Conservation (phyloP, 352 stramenopile species). For the Globisporangium mamillatum region DNA sequence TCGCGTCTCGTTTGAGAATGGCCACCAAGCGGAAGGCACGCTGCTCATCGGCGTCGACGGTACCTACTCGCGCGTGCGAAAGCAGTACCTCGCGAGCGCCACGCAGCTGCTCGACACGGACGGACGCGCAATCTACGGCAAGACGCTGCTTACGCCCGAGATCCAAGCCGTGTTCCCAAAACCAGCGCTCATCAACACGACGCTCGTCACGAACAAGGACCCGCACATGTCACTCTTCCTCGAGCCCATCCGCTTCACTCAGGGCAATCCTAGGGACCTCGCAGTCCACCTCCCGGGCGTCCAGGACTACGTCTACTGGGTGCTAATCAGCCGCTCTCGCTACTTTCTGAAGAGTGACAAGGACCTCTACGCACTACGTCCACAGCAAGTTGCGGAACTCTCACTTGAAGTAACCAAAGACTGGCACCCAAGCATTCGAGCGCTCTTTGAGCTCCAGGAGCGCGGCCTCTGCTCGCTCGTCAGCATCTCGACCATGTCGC, state of each 20-base stretch:
- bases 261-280: constrained; percentile 5
- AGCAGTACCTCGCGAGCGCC: constrained; percentile 8
- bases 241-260: constrained; percentile 16
- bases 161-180: background rate
- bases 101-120: constrained; percentile 16
- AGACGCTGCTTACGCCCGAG: constrained; percentile 5
- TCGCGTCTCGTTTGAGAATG: constrained; percentile 7
- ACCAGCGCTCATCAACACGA: background rate
- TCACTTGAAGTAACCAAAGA: background rate
- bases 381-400: background rate
- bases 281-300: background rate
- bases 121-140: constrained; percentile 16
- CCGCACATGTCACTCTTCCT: constrained; percentile 14
- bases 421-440: constrained; percentile 12
- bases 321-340: constrained; percentile 7
- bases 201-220: constrained; percentile 3
- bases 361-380: background rate
- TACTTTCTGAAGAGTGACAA: background rate
- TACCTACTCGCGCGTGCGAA: constrained; percentile 9
- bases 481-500: constrained; percentile 12
- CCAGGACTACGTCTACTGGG: constrained; percentile 17
- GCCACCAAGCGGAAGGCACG: background rate
- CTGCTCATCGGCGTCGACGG: constrained; percentile 9
- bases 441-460: constrained; percentile 9
- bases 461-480: background rate